Conservation (phyloP, 306 rosid genomes). For the Abrus pulchellus region DNA sequence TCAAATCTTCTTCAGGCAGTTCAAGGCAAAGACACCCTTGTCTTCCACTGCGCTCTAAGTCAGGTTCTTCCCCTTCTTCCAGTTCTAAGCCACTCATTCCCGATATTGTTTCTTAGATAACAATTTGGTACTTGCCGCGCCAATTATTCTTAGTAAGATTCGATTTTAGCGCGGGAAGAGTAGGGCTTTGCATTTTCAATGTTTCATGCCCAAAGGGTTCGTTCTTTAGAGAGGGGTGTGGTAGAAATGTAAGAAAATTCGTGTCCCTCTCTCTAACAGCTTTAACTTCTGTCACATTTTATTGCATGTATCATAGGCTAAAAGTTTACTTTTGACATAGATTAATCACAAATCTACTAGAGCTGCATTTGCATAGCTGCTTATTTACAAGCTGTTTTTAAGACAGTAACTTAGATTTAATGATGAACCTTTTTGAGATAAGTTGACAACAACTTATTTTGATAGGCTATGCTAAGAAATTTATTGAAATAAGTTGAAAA, state of each 20-base stretch:
- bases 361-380: too few species aligned
- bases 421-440: too few species aligned
- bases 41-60: conserved; percentile 90
- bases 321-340: not conserved
- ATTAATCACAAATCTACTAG: not conserved
- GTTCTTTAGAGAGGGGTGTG: not conserved
- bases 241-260: not conserved
- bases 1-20: conserved; percentile 68
- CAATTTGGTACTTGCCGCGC: not conserved
- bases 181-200: not conserved
- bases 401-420: too few species aligned
- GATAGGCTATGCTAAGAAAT: too few species aligned
- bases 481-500: too few species aligned
- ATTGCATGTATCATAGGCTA: not conserved
- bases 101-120: too few species aligned
- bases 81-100: too few species aligned
- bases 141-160: not conserved
- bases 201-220: not conserved
- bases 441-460: too few species aligned
- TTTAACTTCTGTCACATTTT: not conserved
- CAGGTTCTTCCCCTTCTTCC: conserved; percentile 52
- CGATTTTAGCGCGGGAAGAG: not conserved
- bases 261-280: not conserved
- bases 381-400: too few species aligned
- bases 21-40: conserved; percentile 85